Evolutionary conservation across 2,329 filamentous ascomycete genomes (phyloP).

Genomic region (Cladosporium sp.): DNA sequence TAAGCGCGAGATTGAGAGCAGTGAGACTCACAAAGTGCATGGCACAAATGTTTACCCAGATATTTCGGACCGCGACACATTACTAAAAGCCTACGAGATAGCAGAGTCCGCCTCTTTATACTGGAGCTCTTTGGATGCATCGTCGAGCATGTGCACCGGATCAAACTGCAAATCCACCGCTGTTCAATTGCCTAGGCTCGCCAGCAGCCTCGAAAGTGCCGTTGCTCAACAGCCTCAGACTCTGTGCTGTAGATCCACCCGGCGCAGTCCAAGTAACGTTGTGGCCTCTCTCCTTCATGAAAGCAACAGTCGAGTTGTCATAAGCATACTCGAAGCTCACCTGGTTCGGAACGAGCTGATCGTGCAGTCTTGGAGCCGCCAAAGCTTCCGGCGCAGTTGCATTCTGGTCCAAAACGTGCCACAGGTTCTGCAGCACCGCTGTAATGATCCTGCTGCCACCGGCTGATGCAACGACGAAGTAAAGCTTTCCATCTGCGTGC

Average conservation of each 20-base stretch:
- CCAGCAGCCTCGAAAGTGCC: constrained; percentile 73
- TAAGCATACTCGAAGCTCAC: constrained; percentile 66
- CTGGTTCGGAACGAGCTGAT: constrained; percentile 72
- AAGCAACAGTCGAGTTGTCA: constrained; percentile 59
- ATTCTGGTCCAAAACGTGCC: constrained; percentile 65
- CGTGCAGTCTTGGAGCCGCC: constrained; percentile 66
- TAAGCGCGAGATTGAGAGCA: too few relatives aligned
- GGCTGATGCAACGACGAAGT: constrained; percentile 68
- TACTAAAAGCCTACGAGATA: too few relatives aligned
- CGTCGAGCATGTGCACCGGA: too few relatives aligned
- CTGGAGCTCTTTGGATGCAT: too few relatives aligned
- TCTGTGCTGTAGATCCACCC: constrained; percentile 67
- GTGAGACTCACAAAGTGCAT: too few relatives aligned
- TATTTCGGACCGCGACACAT: too few relatives aligned
- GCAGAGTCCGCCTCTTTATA: too few relatives aligned
- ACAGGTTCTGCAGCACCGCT: constrained; percentile 67
- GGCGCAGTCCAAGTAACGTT: constrained; percentile 65
- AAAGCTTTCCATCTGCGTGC: constrained; percentile 59
- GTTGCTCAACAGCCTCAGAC: constrained; percentile 55
- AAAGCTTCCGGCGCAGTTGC: constrained; percentile 61
- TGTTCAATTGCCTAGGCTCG: constrained; percentile 70
- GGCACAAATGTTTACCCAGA: too few relatives aligned
- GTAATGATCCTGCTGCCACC: constrained; percentile 83
- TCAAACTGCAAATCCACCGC: constrained; percentile 53
- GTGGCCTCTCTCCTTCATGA: constrained; percentile 62